Evolutionary conservation across 441 rosid species (phyloP), one percentile per base, ranked within the genome.

Genomic region (Jatropha podagrica): DNA sequence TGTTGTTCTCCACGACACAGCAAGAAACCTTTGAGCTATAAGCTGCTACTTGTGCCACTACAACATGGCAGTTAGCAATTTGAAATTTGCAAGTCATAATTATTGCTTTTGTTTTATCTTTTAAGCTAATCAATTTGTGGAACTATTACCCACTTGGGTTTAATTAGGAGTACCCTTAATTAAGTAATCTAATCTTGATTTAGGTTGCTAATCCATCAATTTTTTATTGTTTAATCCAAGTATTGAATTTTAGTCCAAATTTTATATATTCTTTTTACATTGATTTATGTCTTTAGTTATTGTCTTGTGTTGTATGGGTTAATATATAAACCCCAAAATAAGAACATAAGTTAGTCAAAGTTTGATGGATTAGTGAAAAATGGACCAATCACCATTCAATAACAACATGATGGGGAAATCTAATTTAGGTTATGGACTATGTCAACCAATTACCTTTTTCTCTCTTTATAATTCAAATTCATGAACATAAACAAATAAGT

Each of bases 81-180:
- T 69, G 23, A 68, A 48, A 68, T 59, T 71, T 68, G 75, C 65
- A 78, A 68, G 85, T 65, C 71, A 77, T 76, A 73, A 81, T 87
- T 42, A 81, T 84, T 84, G 81, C 74, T 59, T 38, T 77, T 79
- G 77, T 64, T 79, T 83, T 77, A 72, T 79, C 81, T 80, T 83
- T 70, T 74, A 84, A 84, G 83, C 82, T 75, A 84, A 81, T 56
- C 83, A 78, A 81, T 23, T 71, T 49, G 44, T 40, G 41, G 41
- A 11, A 49, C 38, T 26, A 48, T 3, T 73, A 23, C 18, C 71
- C 51, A 55, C 23, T 65, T 64, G 27, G n/a, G 64, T 12, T 67
- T 79, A 4, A 32, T 37, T 68, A 37, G 74, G 61, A 5, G 0
- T 65, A 3, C 2, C 46, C 32, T 40, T 44, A 42, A 56, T 11